A percentile compares a stretch with the other conserved stretches of the same genome.
phyloP scores from a whole-genome alignment of 768 basidiomycete species.

The Lactifluus rugatus region DNA sequence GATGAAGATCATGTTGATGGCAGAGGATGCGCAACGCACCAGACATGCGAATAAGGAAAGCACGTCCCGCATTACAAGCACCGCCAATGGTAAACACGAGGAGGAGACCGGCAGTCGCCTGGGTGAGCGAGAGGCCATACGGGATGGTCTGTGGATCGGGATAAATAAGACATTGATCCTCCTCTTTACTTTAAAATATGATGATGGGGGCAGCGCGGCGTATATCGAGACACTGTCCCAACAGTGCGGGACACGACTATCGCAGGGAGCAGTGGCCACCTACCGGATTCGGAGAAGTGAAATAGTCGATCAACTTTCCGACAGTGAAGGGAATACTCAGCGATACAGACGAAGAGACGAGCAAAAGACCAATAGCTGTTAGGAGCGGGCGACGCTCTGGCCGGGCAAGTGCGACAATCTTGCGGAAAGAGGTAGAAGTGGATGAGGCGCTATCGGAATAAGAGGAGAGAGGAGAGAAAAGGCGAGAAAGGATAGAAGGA shows the following conservation, averaged over 20 bases:
- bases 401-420: slow-evolving; percentile 68
- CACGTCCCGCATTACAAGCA: slow-evolving; percentile 72
- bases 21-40: slow-evolving; percentile 35
- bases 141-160: slow-evolving; percentile 39
- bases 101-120: slow-evolving; percentile 68
- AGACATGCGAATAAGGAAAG: slow-evolving; percentile 77
- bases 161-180: background rate
- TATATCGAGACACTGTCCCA: background rate
- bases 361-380: slow-evolving; percentile 66
- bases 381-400: slow-evolving; percentile 73
- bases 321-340: slow-evolving; percentile 91
- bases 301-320: slow-evolving; percentile 91
- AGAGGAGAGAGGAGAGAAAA: slow-evolving; percentile 2
- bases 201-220: background rate
- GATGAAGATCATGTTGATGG: background rate
- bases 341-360: slow-evolving; percentile 83
- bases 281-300: slow-evolving; percentile 64
- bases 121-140: slow-evolving; percentile 65
- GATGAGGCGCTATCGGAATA: slow-evolving; percentile 26
- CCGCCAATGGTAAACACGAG: slow-evolving; percentile 81
- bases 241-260: background rate
- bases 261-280: slow-evolving; percentile 20
- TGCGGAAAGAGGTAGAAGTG: slow-evolving; percentile 57
- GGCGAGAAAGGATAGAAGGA: slow-evolving; percentile 10
- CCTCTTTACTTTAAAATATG: background rate